These are phyloP conservation scores for Chaetomium tenue DNA, from an alignment of 495 filamentous ascomycete genomes.

Conservation along the genomic window DNA sequence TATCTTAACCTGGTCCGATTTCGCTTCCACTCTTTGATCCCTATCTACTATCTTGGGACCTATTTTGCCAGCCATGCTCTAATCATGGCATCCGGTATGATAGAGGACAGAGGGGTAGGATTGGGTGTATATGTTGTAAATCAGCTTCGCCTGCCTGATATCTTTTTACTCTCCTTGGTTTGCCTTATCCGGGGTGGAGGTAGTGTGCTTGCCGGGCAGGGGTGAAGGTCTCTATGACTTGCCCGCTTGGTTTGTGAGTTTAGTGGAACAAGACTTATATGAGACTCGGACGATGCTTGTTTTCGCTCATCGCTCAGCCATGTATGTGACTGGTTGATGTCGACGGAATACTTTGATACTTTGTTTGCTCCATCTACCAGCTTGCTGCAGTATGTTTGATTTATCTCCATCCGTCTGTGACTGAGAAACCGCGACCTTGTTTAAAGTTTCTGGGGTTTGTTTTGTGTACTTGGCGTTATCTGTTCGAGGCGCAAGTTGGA, in stretches of 20 bases:
- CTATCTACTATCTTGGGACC: background rate
- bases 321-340: background rate
- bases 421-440: too few relatives aligned
- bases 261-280: background rate
- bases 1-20: constrained; percentile 9
- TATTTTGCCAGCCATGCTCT: background rate
- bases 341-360: background rate
- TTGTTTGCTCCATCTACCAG: background rate
- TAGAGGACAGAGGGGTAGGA: background rate
- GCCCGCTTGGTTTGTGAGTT: background rate
- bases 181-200: background rate
- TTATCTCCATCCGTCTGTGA: too few relatives aligned
- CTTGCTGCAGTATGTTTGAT: too few relatives aligned
- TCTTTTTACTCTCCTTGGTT: background rate
- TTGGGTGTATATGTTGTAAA: constrained; percentile 12
- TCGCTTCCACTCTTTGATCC: background rate
- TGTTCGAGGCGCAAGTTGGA: constrained; percentile 1
- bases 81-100: background rate
- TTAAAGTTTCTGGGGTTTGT: background rate
- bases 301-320: too few relatives aligned
- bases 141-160: background rate
- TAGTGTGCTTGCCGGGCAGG: background rate
- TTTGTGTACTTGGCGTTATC: background rate
- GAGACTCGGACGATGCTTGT: background rate
- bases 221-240: too few relatives aligned